Evolutionary conservation across 139 green algal species (phyloP), one percentile per base, ranked within the genome.

Genomic region (Chlorella ohadii): DNA sequence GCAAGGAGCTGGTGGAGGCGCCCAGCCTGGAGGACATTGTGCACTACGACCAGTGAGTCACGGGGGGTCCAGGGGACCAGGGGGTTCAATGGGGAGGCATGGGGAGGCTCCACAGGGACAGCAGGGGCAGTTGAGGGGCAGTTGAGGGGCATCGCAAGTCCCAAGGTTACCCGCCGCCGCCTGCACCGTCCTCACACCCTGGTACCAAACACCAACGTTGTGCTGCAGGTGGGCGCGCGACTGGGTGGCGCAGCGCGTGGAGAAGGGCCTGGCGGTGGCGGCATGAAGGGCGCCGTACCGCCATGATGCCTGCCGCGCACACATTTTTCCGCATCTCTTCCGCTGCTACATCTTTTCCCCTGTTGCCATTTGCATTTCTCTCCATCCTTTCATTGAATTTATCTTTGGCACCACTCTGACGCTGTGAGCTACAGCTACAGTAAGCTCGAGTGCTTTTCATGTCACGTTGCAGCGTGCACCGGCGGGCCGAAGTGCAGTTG

Each of bases 21-120:
- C 96, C 96, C 31, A 87, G 79, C 34, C 91, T 99, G 67, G 96
- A 99, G 51, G 92, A 98, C 47, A 99, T 99, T 84, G 93, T 99
- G 28, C 92, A 99, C 81, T 98, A 92, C 82, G 97, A 99, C 86
- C 76, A 89, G 66, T 44, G 15, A 44, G 66, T 20, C 7, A 11
- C 44, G 7, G 44, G 11, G 44, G 15, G 11, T 9, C 11, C 12
- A 13, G 51, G 15, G 51, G 51, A 22, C 51, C 11, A 2, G 51
- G 51, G 51, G 15, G 51, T 13, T 13, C 12, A 22, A 6, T 6
- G 6, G 44, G 44, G 44, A 11, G 44, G 44, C 11, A 6, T n/a
- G n/a, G n/a, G n/a, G n/a, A n/a, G n/a, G n/a, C n/a, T n/a, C n/a
- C n/a, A n/a, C n/a, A n/a, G n/a, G n/a, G n/a, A n/a, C n/a, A n/a